Evolutionary conservation across 2,329 filamentous ascomycete genomes (phyloP), one percentile per base, ranked within the genome.

Genomic region (Aspergillus melleus): DNA sequence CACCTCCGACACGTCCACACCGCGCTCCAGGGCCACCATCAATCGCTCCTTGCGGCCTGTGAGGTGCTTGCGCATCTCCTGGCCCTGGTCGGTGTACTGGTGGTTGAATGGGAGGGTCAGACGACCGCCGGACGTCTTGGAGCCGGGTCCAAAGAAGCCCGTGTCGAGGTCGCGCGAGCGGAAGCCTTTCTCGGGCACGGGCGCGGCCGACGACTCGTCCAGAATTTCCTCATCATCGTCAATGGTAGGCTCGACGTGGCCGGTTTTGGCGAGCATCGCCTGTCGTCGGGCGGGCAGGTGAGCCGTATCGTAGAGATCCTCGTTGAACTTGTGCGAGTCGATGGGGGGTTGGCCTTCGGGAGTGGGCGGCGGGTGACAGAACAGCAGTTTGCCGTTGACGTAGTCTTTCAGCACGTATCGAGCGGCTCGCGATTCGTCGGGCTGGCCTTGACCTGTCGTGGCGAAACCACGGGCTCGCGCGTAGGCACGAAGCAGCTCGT

Each of bases 351-450:
- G 64, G 50, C 68, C 69, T 39, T 74, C 73, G 2, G 80, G 57
- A 2, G 63, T 54, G 0, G 93, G 93, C 0, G 95, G 95, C 4
- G 95, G 93, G 69, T 94, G 89, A 66, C 92, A 95, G 79, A 90
- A 98, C 6, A 98, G 84, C 0, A 99, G 85, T 79, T 97, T 98
- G 63, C 95, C 95, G 73, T 90, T 96, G 67, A 99, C 95, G 71
- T 98, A 99, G 79, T 99, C 95, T 75, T 99, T 99, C 26, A 99
- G 84, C 16, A 99, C 84, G 67, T 91, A 90, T 55, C 95, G 86
- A 4, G 94, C 92, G 6, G 95, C 95, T 68, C 95, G 86, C 1
- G 92, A 96, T 80, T 96, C 92, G 70, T 99, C 95, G 0, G 95
- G 94, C 72, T 95, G 90, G 9, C 95, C 94, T 36, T 91, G 85